Base-by-base conservation (phyloP, 1,139 yeast species). In the Scheffersomyces lignicola region DNA sequence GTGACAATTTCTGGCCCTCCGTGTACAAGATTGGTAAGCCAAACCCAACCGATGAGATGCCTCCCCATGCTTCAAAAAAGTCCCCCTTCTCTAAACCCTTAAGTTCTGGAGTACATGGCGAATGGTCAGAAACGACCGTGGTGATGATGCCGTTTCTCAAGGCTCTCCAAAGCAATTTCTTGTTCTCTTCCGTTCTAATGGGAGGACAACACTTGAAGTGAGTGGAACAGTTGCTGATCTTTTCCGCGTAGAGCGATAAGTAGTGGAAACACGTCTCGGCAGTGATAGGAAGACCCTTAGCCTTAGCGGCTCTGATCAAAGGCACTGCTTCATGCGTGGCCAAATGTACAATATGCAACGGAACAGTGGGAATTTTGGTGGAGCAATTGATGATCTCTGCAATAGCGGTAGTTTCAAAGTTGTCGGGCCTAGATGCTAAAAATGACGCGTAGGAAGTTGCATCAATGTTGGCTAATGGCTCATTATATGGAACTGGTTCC, bases 251-350 rank as follows among this genome's bases (percentile, higher is more conserved):
- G 26, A 90, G 69, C 1, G 92, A 72, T 35, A 90, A 69, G 56
- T 90, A 90, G 57, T 90, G 97, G 76, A 87, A 90, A 58, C 97
- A 89, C 0, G 97, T 89, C 59, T 90, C 97, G 2, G 90, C 95
- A 0, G 95, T 69, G 29, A 83, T 64, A 18, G 81, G 81, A 37
- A 81, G 62, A 0, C 76, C 76, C 26, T 64, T 61, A 7, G 69
- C 62, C 46, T 79, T 79, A 4, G 97, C 97, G 17, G 76, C 71
- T 34, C 73, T 60, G 17, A 85, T 63, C 39, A 87, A 60, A 4
- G 95, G 94, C 3, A 89, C 61, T 0, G 95, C 95, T 46, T 84
- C 81, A 43, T 82, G 80, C 0, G 96, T 80, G 1, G 96, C 94
- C 45, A 90, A 68, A 60, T 90, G 97, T 18, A 89, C 97, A 39